These are phyloP conservation scores for Allantophomopsis cytisporea DNA, from an alignment of 2,329 filamentous ascomycete genomes.

Conservation along the genomic window DNA sequence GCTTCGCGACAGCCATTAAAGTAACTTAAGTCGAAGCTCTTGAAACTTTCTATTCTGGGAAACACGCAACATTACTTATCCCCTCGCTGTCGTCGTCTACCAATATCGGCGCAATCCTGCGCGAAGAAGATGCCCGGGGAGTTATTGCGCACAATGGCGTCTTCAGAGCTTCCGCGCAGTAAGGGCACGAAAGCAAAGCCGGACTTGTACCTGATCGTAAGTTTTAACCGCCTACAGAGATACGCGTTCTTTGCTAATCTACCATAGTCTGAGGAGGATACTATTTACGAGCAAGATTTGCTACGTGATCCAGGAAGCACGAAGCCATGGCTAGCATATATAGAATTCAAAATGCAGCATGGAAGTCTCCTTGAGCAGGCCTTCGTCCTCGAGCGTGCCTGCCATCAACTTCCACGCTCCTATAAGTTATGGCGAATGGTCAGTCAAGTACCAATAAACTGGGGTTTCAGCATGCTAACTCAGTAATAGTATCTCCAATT, in stretches of 20 bases:
- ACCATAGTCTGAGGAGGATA: slow-evolving; percentile 68
- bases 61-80: background rate
- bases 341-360: slow-evolving; percentile 80
- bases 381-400: slow-evolving; percentile 79
- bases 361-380: slow-evolving; percentile 78
- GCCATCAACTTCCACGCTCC: slow-evolving; percentile 76
- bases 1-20: background rate
- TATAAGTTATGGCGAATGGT: slow-evolving; percentile 99
- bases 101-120: slow-evolving; percentile 1
- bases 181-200: slow-evolving; percentile 15
- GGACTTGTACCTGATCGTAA: slow-evolving; percentile 22
- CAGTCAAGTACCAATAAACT: slow-evolving; percentile 11
- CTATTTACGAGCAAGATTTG: slow-evolving; percentile 92
- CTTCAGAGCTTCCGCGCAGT: slow-evolving; percentile 15
- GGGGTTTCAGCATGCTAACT: slow-evolving; percentile 4
- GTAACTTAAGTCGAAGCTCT: background rate
- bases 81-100: too few species aligned
- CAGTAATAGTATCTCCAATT: slow-evolving; percentile 64
- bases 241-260: slow-evolving; percentile 8
- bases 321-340: slow-evolving; percentile 92
- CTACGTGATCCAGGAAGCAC: slow-evolving; percentile 72
- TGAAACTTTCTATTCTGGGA: background rate
- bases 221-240: slow-evolving; percentile 2
- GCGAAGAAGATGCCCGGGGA: slow-evolving; percentile 21
- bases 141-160: slow-evolving; percentile 19